phyloP scores from a whole-genome alignment of 768 basidiomycete genomes.

The Rhizopogon rudus region DNA sequence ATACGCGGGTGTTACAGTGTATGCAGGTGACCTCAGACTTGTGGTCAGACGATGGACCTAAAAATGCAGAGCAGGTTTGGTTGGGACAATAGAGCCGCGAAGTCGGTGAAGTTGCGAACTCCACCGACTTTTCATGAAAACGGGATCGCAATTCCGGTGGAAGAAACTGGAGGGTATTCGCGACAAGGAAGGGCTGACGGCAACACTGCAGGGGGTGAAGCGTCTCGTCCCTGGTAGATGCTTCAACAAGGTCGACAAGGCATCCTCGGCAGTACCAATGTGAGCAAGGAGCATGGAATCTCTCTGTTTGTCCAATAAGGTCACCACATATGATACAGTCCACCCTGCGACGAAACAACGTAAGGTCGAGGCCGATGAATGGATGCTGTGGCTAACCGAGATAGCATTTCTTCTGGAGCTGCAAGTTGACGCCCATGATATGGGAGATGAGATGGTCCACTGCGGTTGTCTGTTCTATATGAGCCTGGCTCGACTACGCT shows the following conservation, averaged over 20 bases:
- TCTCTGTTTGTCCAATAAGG: slow-evolving; percentile 10
- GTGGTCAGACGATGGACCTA: slow-evolving; percentile 32
- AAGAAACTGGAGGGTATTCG: slow-evolving; percentile 25
- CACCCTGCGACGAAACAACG: slow-evolving; percentile 11
- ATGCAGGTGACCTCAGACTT: slow-evolving; percentile 29
- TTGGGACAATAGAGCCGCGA: slow-evolving; percentile 48
- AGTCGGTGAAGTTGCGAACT: slow-evolving; percentile 37
- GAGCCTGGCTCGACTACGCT: not conserved
- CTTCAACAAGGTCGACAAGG: slow-evolving; percentile 33
- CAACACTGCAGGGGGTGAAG: slow-evolving; percentile 52
- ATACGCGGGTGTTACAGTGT: slow-evolving; percentile 36
- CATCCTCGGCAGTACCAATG: slow-evolving; percentile 47
- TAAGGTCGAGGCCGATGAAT: not conserved
- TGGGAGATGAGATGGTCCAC: not conserved
- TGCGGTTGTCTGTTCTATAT: not conserved
- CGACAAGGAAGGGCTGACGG: slow-evolving; percentile 28
- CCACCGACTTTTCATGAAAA: slow-evolving; percentile 38
- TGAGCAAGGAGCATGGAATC: slow-evolving; percentile 37
- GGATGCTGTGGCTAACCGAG: not conserved
- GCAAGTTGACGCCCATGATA: not conserved
- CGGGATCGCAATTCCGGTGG: slow-evolving; percentile 16
- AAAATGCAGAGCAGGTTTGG: slow-evolving; percentile 47
- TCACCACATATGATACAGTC: slow-evolving; percentile 42
- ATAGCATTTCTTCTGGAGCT: not conserved
- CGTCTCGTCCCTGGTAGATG: slow-evolving; percentile 43